Base-by-base conservation (phyloP, 257 asterid genomes). In the Datura wrightii region DNA sequence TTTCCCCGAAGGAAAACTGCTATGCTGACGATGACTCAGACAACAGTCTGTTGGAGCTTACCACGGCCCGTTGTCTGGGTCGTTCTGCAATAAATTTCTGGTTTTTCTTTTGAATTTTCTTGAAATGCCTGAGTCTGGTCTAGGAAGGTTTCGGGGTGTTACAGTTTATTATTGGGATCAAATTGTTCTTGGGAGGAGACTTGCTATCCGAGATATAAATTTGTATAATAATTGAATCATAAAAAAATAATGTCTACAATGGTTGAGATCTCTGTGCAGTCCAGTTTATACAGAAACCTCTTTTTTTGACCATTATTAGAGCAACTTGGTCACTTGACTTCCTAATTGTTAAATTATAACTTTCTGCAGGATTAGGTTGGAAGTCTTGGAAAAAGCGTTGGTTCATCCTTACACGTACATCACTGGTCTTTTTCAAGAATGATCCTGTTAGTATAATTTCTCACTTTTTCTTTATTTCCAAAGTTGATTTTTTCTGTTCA, bases 361-460 rank as follows among this genome's bases (percentile, higher is more conserved):
- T 84, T 88, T 67, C 86, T 92, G 91, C 98, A 95, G 99, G 99
- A 82, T 87, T 95, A 88, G 98, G 99, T 66, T 94, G 99, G 99
- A 95, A 92, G 91, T 94, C 97, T 67, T 95, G 99, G 99, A 95
- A 95, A 91, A 95, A 92, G 88, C 93, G 99, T 16, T 95, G 98
- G 99, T 95, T 95, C 86, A 94, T 95, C 89, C 98, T 95, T 58
- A 95, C 99, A 34, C 97, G 99, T 46, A 93, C 98, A 85, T 95
- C 99, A n/a, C 89, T 95, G 94, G 98, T 95, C 80, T 94, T 94
- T 90, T 94, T 95, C 95, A 95, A 95, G 94, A 95, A 92, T 85
- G 97, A 95, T 82, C 98, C 99, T 79, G 99, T 95, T 83, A 94
- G 98, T 92, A 89, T 81, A 18, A 41, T 74, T 79, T 79, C 4